A percentile compares a stretch with the other conserved stretches of the same genome.
Conservation (phyloP, 2,329 filamentous ascomycete genomes). For the Verruconis gallopava region DNA sequence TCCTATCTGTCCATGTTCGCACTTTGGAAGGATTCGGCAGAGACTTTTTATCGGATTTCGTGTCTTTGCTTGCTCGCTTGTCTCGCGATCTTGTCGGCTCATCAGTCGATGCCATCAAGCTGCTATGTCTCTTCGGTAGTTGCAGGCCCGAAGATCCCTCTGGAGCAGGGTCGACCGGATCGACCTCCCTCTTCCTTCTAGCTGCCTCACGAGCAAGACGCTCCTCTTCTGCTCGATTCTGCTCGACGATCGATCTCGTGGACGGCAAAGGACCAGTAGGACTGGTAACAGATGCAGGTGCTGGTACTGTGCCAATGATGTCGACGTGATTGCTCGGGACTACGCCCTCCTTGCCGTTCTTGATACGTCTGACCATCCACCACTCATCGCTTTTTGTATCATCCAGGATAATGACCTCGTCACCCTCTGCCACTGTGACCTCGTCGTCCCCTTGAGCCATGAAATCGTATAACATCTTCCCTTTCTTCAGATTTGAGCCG, state of each 20-base stretch:
- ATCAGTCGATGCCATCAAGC: constrained; percentile 54
- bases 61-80: constrained; percentile 6
- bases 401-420: constrained; percentile 84
- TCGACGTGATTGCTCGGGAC: constrained; percentile 96
- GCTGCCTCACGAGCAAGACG: constrained; percentile 66
- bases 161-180: constrained; percentile 39
- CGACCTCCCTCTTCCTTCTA: constrained; percentile 37
- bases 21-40: constrained; percentile 75
- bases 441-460: constrained; percentile 94
- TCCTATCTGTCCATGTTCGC: constrained; percentile 87
- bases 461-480: constrained; percentile 85
- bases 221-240: constrained; percentile 68
- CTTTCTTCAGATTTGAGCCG: constrained; percentile 53
- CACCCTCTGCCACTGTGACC: constrained; percentile 77
- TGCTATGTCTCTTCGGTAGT: constrained; percentile 69
- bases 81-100: constrained; percentile 41
- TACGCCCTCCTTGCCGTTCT: constrained; percentile 88
- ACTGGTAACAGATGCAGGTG: constrained; percentile 28
- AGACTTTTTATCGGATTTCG: constrained; percentile 21
- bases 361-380: constrained; percentile 88
- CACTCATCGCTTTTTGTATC: constrained; percentile 91
- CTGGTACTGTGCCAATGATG: constrained; percentile 53
- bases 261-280: constrained; percentile 40
- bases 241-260: constrained; percentile 58
- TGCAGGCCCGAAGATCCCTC: constrained; percentile 68